Base-by-base conservation (phyloP, 2,329 filamentous ascomycete genomes). In the Neurospora sp. region DNA sequence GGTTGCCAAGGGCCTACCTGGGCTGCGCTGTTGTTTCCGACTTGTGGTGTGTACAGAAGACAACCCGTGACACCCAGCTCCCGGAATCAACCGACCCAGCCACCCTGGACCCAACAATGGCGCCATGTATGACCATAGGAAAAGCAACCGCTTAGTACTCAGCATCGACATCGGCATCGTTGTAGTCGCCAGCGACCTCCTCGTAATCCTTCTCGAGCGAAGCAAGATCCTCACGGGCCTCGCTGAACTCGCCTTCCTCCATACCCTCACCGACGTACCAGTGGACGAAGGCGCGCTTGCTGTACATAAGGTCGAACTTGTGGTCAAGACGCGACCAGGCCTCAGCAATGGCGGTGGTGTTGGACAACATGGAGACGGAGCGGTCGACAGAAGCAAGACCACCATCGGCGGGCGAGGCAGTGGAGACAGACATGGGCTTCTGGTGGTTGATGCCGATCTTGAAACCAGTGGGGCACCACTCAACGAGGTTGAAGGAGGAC, bases 161-260 rank as follows among this genome's bases (percentile, higher is more conserved):
- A 69, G 79, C 84, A 75, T 90, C 89, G 67, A 82, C 85, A 77
- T 89, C 89, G 66, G 88, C 88, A 17, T 89, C 83, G 73, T 84
- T 82, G 74, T 90, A 92, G 81, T 94, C 91, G 79, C 85, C 87
- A 72, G 91, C 91, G 75, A 94, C 91, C 85, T 94, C 92, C 81
- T 93, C 91, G 79, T 95, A 95, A 77, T 95, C 92, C 84, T 91
- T 92, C 85, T 95, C 92, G 40, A 96, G 85, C 66, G 92, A 92
- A 73, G 92, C 92, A 72, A 96, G 85, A 80, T 96, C 92, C 83
- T 96, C 92, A 75, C 92, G 90, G 72, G 92, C 92, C 82, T 96
- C 92, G 73, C 89, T 91, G 84, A 96, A 96, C 81, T 96, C 92
- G 77, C 92, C 92, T 81, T 96, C 92, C 84, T 96, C 92, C 92